phyloP scores from a whole-genome alignment of 805 yeast species.

The Komagataella pastoris region DNA sequence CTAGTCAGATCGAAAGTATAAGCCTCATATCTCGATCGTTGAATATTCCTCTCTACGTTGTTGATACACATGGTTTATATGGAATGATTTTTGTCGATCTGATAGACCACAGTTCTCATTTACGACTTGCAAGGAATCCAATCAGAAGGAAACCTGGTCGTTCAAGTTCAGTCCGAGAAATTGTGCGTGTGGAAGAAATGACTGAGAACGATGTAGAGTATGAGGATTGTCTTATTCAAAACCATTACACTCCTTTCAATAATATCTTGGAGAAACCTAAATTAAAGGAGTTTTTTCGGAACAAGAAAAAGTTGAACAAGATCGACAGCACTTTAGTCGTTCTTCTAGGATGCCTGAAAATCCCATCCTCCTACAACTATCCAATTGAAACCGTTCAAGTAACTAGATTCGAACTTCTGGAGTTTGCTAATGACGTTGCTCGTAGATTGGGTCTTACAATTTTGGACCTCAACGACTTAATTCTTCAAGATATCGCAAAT shows the following conservation, averaged over 20 bases:
- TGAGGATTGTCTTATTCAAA: conserved; percentile 24
- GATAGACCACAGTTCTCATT: conserved; percentile 42
- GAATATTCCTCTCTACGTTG: conserved; percentile 52
- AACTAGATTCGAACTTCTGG: conserved; percentile 14
- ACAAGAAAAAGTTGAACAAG: conserved; percentile 26
- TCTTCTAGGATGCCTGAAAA: conserved; percentile 43
- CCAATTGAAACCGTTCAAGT: conserved; percentile 11
- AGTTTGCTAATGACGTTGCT: conserved; percentile 18
- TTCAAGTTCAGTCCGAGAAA: conserved; percentile 25
- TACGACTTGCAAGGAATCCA: conserved; percentile 36
- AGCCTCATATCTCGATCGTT: conserved; percentile 43
- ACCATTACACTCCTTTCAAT: conserved; percentile 22
- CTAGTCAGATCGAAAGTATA: conserved; percentile 26
- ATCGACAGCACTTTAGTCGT: conserved; percentile 47
- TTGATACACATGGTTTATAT: conserved; percentile 66
- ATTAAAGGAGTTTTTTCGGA: conserved; percentile 9
- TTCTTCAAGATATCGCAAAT: conserved; percentile 19
- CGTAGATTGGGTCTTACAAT: conserved; percentile 18
- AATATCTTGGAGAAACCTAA: conserved; percentile 22
- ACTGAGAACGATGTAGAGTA: conserved; percentile 21
- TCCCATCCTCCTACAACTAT: conserved; percentile 3
- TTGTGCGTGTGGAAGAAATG: conserved; percentile 22
- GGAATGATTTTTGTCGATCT: conserved; percentile 78
- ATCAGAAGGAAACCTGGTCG: conserved; percentile 39
- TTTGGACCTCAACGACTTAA: not conserved